Percentiles rank a stretch among this genome's conserved stretches.
These are phyloP conservation scores for Termitomyces sp. DNA, from an alignment of 768 basidiomycete genomes.

Conservation along the genomic window DNA sequence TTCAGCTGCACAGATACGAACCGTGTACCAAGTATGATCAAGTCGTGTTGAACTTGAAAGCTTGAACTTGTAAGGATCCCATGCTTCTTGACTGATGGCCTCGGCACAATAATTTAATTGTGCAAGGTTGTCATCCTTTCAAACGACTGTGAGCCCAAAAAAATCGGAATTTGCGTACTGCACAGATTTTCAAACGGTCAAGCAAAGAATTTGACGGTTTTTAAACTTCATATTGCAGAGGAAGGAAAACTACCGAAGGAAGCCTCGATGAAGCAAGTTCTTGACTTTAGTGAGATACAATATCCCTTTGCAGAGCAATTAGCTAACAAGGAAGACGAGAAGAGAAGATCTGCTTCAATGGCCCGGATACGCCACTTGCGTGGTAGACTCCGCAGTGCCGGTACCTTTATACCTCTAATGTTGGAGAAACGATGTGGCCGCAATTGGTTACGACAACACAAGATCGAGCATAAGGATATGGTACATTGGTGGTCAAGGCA, in stretches of 20 bases:
- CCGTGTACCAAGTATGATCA: not conserved
- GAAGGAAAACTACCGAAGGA: not conserved
- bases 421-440: conserved; percentile 12
- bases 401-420: conserved; percentile 14
- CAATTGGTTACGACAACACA: not conserved
- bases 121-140: not conserved
- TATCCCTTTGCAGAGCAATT: not conserved
- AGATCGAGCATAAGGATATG: conserved; percentile 4
- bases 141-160: not conserved
- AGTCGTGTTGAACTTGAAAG: not conserved
- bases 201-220: not conserved
- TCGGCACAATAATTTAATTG: too few species aligned
- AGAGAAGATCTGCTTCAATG: not conserved
- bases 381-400: not conserved
- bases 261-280: not conserved
- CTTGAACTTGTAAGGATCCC: too few species aligned
- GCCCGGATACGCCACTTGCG: not conserved
- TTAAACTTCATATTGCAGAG: not conserved
- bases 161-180: too few species aligned
- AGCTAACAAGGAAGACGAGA: not conserved
- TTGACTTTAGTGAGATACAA: not conserved
- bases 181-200: not conserved
- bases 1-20: not conserved
- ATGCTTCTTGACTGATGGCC: not conserved
- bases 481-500: conserved; percentile 30